Conservation (phyloP, 2,329 filamentous ascomycete species). For the Neofusicoccum parvum region DNA sequence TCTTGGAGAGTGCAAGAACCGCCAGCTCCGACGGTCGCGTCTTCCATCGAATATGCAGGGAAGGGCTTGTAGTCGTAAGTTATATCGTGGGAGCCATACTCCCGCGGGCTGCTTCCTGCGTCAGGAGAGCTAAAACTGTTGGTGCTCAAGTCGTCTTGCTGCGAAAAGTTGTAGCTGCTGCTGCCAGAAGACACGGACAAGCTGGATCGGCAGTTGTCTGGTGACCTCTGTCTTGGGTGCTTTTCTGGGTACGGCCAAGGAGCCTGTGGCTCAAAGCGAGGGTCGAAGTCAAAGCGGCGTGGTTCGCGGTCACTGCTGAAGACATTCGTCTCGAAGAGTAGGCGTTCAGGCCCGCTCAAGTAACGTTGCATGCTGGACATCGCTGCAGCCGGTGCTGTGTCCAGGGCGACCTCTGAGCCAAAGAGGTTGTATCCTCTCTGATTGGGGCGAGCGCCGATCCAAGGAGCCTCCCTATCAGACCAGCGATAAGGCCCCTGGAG, state of each 20-base stretch:
- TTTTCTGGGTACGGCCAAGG: slow-evolving; percentile 29
- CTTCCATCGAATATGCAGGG: slow-evolving; percentile 9
- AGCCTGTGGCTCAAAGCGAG: slow-evolving; percentile 26
- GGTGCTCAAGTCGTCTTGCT: slow-evolving; percentile 34
- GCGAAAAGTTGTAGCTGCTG: slow-evolving; percentile 27
- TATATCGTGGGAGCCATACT: slow-evolving; percentile 2
- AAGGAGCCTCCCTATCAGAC: slow-evolving; percentile 23
- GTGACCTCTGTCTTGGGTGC: slow-evolving; percentile 29
- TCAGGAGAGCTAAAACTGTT: slow-evolving; percentile 25
- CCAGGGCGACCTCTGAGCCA: slow-evolving; percentile 27
- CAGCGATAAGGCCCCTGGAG: slow-evolving; percentile 19
- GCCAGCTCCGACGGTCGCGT: slow-evolving; percentile 7
- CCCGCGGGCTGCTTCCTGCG: slow-evolving; percentile 2
- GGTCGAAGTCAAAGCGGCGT: slow-evolving; percentile 24
- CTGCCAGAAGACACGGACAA: slow-evolving; percentile 36
- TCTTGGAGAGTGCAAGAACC: slow-evolving; percentile 34
- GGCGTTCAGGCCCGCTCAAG: slow-evolving; percentile 31
- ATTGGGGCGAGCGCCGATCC: slow-evolving; percentile 19
- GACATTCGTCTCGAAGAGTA: slow-evolving; percentile 31
- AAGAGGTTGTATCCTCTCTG: slow-evolving; percentile 25
- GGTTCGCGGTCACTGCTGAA: slow-evolving; percentile 26
- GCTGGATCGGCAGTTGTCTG: slow-evolving; percentile 31
- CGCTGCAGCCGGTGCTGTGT: slow-evolving; percentile 27
- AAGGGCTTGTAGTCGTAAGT: slow-evolving; percentile 8
- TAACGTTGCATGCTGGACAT: slow-evolving; percentile 38